Base-by-base conservation (phyloP, 2,329 filamentous ascomycete species). In the Lachnellula cervina region DNA sequence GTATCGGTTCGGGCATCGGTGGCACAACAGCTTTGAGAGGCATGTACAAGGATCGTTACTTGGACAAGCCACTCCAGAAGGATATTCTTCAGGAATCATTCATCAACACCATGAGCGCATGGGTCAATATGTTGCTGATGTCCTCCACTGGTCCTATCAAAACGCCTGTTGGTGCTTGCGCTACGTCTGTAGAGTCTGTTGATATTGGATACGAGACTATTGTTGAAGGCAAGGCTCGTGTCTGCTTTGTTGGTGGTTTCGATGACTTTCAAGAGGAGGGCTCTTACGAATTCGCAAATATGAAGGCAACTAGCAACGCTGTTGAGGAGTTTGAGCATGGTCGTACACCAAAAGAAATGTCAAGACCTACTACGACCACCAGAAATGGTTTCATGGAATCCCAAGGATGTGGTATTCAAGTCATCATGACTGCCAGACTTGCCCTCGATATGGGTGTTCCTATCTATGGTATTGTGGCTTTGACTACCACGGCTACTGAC, bases 181-280 rank as follows among this genome's bases (percentile, higher is more conserved):
- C 94, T 56, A 99, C 94, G 34, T 89, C 94, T 64, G 92, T 99
- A 46, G 95, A 99, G 77, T 99, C 94, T 4, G 81, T 99, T 52
- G 94, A 99, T 67, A 96, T 96, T 69, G 94, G 94, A 68, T 97
- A 96, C 70, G 94, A 99, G 77, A 97, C 93, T 25, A 99, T 99
- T 70, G 86, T 97, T 68, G 93, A 97, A 74, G 94, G 94, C 75
- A 99, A 99, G 81, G 94, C 95, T 58, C 89, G 92, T 51, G 84
- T 99, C 69, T 97, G 93, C 81, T 88, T 99, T 63, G 95, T 99
- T 57, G 94, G 94, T 82, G 94, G 94, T 65, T 97, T 99, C 69
- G 94, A 99, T 77, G 95, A 99, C 76, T 97, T 99, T 79, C 91
- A 95, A 69, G 94, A 99, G 76, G 94, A 99, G 76, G 95, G 94